Evolutionary conservation across 768 basidiomycete genomes (phyloP).

Genomic region (Suillus spraguei): DNA sequence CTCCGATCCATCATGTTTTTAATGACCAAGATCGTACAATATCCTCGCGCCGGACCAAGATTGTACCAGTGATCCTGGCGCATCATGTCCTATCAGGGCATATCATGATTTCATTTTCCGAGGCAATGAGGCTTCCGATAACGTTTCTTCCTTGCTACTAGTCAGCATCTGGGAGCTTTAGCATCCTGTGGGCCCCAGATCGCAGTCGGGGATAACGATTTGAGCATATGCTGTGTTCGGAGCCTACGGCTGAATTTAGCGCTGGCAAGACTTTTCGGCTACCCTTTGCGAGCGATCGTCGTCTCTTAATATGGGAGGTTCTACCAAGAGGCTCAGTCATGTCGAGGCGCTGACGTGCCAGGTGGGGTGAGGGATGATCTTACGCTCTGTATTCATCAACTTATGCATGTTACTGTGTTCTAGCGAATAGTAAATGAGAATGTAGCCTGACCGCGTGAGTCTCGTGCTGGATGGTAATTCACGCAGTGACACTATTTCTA

Average conservation of each 20-base stretch:
- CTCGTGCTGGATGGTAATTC: not conserved
- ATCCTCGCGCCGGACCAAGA: not conserved
- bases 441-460: not conserved
- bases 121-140: constrained; percentile 2
- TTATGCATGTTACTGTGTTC: too few species aligned
- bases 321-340: not conserved
- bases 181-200: not conserved
- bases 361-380: not conserved
- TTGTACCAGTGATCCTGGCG: not conserved
- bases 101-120: not conserved
- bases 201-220: not conserved
- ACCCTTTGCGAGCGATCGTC: not conserved
- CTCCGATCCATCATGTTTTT: not conserved
- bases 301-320: not conserved
- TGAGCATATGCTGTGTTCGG: not conserved
- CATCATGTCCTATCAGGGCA: constrained; percentile 1
- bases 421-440: not conserved
- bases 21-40: not conserved
- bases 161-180: not conserved
- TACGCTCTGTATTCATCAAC: not conserved
- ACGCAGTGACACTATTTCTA: not conserved
- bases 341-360: not conserved
- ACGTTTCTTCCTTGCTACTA: not conserved
- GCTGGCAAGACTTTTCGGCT: not conserved
- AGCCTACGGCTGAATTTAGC: not conserved